Conservation (phyloP, 139 green algal species). For the Chlamydomonas incerta region DNA sequence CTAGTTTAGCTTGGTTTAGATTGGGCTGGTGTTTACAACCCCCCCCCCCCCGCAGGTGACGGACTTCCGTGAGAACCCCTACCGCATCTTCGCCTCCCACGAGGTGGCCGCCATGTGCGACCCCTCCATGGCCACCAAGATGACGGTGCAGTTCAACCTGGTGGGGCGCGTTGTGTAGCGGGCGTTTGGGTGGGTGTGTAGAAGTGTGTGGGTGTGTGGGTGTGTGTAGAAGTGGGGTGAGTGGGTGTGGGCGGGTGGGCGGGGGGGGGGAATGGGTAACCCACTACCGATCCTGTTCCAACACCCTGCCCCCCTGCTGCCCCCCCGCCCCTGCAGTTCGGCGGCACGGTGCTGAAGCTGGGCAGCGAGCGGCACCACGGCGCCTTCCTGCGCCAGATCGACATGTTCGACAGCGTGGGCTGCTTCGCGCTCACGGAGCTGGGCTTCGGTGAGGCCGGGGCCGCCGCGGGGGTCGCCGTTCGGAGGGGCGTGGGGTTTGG, state of each 20-base stretch:
- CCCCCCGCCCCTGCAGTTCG: background rate
- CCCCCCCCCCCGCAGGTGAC: background rate
- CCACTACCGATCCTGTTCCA: too few relatives aligned
- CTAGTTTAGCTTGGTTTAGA: too few relatives aligned
- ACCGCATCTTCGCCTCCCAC: constrained; percentile 91
- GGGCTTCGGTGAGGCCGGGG: constrained; percentile 74
- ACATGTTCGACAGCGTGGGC: constrained; percentile 63
- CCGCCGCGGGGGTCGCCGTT: background rate
- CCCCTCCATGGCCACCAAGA: constrained; percentile 89
- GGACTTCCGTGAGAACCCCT: constrained; percentile 33
- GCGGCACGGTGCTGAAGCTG: constrained; percentile 91
- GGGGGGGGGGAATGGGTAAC: background rate
- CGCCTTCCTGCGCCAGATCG: constrained; percentile 77
- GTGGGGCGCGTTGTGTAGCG: constrained; percentile 62
- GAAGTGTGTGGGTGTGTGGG: background rate
- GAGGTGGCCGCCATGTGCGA: constrained; percentile 84
- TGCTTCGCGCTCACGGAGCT: constrained; percentile 96
- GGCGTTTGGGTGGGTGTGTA: background rate
- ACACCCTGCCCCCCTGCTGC: too few relatives aligned
- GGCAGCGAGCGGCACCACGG: constrained; percentile 83
- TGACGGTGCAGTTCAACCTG: constrained; percentile 90
- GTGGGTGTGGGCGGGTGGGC: too few relatives aligned
- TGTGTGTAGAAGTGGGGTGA: background rate
- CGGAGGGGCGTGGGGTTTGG: background rate
- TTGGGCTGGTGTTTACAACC: too few relatives aligned